Evolutionary conservation across 176 grass and related monocot genomes (phyloP).

Genomic region (Bolboschoenus planiculmis): DNA sequence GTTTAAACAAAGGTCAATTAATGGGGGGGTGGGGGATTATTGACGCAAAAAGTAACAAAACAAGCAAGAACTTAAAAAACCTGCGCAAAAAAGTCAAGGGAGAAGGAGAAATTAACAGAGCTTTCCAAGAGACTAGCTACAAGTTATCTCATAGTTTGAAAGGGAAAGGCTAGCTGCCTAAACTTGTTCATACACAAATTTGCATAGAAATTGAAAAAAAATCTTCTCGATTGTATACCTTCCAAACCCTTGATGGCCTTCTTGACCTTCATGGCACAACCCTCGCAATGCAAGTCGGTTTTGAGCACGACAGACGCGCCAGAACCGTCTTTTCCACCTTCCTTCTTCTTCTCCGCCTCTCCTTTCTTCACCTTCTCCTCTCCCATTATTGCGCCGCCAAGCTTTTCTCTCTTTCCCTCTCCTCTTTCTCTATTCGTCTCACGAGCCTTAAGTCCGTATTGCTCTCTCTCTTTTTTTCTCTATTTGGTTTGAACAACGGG

Average conservation of each 20-base stretch:
- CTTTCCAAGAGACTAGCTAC: not conserved
- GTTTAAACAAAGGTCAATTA: not conserved
- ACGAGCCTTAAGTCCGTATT: not conserved
- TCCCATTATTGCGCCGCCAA: not conserved
- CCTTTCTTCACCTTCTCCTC: slow-evolving; percentile 19
- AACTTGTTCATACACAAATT: not conserved
- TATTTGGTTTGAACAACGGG: slow-evolving; percentile 15
- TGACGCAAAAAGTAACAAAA: not conserved
- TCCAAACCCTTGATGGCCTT: slow-evolving; percentile 20
- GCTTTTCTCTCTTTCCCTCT: not conserved
- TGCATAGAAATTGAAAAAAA: not conserved
- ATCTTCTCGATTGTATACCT: not conserved
- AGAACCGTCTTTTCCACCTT: slow-evolving; percentile 11
- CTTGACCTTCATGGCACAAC: slow-evolving; percentile 32
- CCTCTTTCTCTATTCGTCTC: not conserved
- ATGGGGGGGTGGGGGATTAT: too few species aligned
- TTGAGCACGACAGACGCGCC: slow-evolving; percentile 28
- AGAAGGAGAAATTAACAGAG: not conserved
- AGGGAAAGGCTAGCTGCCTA: not conserved
- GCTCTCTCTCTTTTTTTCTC: not conserved
- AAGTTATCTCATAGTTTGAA: not conserved
- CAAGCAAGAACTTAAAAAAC: not conserved
- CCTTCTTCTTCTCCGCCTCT: slow-evolving; percentile 33
- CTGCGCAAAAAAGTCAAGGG: not conserved
- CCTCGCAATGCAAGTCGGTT: slow-evolving; percentile 34